These are phyloP conservation scores for Phytophthora melonis DNA, from an alignment of 352 stramenopile species.

Conservation along the genomic window DNA sequence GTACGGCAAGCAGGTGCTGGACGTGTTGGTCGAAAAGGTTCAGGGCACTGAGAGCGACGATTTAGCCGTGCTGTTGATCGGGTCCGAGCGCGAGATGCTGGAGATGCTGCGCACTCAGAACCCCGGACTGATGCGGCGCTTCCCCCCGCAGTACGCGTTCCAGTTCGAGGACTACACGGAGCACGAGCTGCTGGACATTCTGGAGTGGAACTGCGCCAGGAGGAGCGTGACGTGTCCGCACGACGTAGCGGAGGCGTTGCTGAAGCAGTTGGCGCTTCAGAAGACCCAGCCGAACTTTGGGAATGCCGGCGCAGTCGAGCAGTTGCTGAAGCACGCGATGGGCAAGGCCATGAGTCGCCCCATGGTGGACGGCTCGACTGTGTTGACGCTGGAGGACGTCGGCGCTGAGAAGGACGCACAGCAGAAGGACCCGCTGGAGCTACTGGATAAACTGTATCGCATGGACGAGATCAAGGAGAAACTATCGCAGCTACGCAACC, in stretches of 20 bases:
- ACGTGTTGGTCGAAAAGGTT: conserved; percentile 93
- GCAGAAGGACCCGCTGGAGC: conserved; percentile 52
- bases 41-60: conserved; percentile 91
- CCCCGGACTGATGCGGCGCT: conserved; percentile 86
- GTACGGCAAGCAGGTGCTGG: conserved; percentile 79
- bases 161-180: conserved; percentile 94
- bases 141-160: conserved; percentile 91
- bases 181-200: conserved; percentile 81
- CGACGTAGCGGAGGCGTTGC: conserved; percentile 58
- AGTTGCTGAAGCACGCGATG: conserved; percentile 82
- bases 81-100: conserved; percentile 92
- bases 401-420: conserved; percentile 26
- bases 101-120: conserved; percentile 93
- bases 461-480: conserved; percentile 71
- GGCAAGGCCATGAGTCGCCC: conserved; percentile 63
- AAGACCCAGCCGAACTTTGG: conserved; percentile 89
- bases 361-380: conserved; percentile 49
- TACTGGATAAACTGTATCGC: conserved; percentile 64
- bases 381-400: conserved; percentile 63
- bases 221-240: conserved; percentile 61
- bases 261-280: conserved; percentile 74
- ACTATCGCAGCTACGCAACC: conserved; percentile 60
- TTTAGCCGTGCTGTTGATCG: conserved; percentile 92
- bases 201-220: conserved; percentile 60
- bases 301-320: conserved; percentile 90